Conservation (phyloP, 495 filamentous ascomycete genomes). For the Podospora didyma region DNA sequence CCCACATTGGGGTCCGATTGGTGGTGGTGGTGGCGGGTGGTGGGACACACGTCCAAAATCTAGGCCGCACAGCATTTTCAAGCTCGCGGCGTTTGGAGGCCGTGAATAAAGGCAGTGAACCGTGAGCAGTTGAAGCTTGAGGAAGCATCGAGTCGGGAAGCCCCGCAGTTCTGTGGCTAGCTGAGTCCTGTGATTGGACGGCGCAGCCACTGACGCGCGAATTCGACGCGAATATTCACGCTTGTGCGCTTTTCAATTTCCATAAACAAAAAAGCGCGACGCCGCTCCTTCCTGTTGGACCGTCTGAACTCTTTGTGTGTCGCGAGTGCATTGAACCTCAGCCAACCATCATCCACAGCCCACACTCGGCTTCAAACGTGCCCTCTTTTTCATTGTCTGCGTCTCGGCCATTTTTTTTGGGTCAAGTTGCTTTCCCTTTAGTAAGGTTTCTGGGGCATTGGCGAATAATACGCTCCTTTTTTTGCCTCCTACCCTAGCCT, state of each 20-base stretch:
- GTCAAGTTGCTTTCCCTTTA: not conserved
- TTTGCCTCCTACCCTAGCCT: too few species aligned
- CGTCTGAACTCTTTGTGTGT: not conserved
- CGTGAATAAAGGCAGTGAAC: not conserved
- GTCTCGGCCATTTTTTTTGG: not conserved
- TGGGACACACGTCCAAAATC: too few species aligned
- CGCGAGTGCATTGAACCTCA: constrained; percentile 1
- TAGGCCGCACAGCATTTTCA: not conserved
- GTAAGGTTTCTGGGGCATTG: not conserved
- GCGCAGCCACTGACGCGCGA: not conserved
- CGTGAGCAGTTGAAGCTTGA: not conserved
- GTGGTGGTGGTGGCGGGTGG: too few species aligned
- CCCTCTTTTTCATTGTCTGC: not conserved
- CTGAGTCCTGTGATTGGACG: not conserved
- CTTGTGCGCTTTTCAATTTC: not conserved
- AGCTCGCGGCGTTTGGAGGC: not conserved
- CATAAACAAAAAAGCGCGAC: constrained; percentile 15
- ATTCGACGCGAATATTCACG: not conserved
- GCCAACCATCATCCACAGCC: constrained; percentile 3
- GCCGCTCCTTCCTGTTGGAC: constrained; percentile 19
- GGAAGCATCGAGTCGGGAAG: not conserved
- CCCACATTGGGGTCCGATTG: too few species aligned
- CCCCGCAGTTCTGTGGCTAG: not conserved
- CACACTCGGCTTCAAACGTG: not conserved
- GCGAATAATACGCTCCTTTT: too few species aligned